These are phyloP conservation scores for Chlamydomonas sp. DNA, from an alignment of 139 green algal species.

Conservation along the genomic window DNA sequence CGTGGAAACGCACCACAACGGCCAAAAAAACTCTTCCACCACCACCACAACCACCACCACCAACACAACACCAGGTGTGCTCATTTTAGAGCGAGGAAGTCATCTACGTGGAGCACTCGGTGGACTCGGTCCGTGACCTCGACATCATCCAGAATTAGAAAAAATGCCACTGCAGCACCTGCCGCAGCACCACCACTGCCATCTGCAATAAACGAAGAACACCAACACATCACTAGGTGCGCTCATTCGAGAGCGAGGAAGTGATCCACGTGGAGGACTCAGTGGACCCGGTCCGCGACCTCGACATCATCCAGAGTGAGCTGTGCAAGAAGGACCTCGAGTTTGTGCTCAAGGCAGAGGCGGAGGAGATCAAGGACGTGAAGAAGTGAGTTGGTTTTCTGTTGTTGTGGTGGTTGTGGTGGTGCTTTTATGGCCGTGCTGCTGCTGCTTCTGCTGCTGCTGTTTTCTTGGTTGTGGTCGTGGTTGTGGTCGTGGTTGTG, in stretches of 20 bases:
- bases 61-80: conserved; percentile 32
- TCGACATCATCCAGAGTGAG: conserved; percentile 86
- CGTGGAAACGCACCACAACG: neutral
- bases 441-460: no score
- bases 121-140: conserved; percentile 93
- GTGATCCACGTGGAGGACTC: conserved; percentile 72
- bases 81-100: conserved; percentile 86
- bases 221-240: conserved; percentile 18
- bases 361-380: neutral
- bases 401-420: no score
- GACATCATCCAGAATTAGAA: conserved; percentile 84
- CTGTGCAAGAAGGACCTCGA: conserved; percentile 3
- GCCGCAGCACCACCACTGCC: neutral
- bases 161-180: no score
- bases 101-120: conserved; percentile 67
- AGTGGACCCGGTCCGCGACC: conserved; percentile 90
- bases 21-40: neutral
- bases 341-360: neutral
- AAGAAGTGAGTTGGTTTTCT: no score
- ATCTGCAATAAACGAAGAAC: neutral
- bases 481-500: no score
- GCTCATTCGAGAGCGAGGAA: conserved; percentile 86
- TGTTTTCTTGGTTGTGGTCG: no score
- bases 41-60: neutral
- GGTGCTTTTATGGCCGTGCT: no score